Evolutionary conservation across 2,329 filamentous ascomycete genomes (phyloP).

Genomic region (Hypoxylon sp.): DNA sequence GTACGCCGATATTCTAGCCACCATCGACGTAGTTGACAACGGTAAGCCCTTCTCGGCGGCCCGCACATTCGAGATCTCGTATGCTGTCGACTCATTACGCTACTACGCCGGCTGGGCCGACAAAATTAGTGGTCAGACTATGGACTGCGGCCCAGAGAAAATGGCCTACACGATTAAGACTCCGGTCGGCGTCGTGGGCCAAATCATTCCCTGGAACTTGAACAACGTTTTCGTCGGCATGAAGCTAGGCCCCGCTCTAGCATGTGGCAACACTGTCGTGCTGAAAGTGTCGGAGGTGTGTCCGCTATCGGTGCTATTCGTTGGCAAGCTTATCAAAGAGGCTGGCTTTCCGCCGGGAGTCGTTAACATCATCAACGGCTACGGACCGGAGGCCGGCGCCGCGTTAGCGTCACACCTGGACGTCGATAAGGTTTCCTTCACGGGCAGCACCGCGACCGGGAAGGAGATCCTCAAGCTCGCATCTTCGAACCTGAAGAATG

Average conservation of each 20-base stretch:
- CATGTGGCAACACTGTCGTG: conserved; percentile 12
- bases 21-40: conserved; percentile 10
- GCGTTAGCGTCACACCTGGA: conserved; percentile 4
- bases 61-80: neutral
- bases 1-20: neutral
- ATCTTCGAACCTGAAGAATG: conserved; percentile 4
- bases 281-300: conserved; percentile 4
- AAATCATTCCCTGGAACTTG: conserved; percentile 16
- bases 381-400: neutral
- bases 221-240: conserved; percentile 8
- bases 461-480: conserved; percentile 8
- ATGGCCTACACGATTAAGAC: conserved; percentile 13
- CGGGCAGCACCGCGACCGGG: conserved; percentile 14
- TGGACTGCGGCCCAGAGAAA: conserved; percentile 5
- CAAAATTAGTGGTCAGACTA: conserved; percentile 5
- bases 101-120: conserved; percentile 14
- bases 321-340: neutral
- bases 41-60: conserved; percentile 10
- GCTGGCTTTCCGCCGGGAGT: conserved; percentile 11
- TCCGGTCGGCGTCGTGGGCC: conserved; percentile 8
- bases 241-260: conserved; percentile 7
- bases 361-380: conserved; percentile 15
- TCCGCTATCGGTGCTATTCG: conserved; percentile 8
- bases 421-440: conserved; percentile 11
- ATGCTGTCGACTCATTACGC: neutral